A percentile compares a stretch with the other conserved stretches of the same genome.
phyloP scores from a whole-genome alignment of 495 filamentous ascomycete genomes.

The Neurospora discreta region DNA sequence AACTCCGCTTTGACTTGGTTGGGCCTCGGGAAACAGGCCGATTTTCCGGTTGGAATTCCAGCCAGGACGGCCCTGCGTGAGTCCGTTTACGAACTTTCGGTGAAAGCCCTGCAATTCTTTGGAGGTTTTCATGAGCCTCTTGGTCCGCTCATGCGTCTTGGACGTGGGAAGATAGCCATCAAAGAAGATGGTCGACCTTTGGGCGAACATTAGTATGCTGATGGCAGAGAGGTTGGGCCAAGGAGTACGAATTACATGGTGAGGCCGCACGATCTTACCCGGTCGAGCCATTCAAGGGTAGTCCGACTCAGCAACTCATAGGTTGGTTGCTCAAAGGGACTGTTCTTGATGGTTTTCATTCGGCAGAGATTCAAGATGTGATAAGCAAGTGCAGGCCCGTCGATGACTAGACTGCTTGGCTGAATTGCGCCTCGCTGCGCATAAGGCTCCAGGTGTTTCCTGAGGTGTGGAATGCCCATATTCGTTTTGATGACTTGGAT shows the following conservation, averaged over 20 bases:
- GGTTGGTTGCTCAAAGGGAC: conserved; percentile 43
- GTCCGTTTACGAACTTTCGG: conserved; percentile 1
- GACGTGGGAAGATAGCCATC: conserved; percentile 57
- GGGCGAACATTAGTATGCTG: conserved; percentile 1
- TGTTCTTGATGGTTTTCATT: conserved; percentile 18
- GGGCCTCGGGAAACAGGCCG: conserved; percentile 15
- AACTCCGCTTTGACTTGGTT: conserved; percentile 2
- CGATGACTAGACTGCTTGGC: conserved; percentile 46
- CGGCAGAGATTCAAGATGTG: conserved; percentile 51
- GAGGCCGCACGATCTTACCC: conserved; percentile 39
- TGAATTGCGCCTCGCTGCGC: conserved; percentile 37
- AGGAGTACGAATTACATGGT: conserved; percentile 40
- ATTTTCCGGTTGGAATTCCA: background rate
- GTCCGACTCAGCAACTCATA: conserved; percentile 50
- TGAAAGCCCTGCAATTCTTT: conserved; percentile 16
- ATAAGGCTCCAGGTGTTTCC: conserved; percentile 46
- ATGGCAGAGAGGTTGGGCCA: background rate
- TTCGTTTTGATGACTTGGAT: background rate
- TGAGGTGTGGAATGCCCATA: conserved; percentile 67
- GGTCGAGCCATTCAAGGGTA: conserved; percentile 49
- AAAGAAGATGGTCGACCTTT: conserved; percentile 56
- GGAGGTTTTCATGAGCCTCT: conserved; percentile 14
- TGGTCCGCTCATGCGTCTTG: conserved; percentile 20
- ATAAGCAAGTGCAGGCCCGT: conserved; percentile 67
- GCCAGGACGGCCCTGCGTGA: conserved; percentile 5